These are phyloP conservation scores for Pseudozyma hubeiensis DNA, from an alignment of 1,284 basidiomycete genomes.

Conservation along the genomic window DNA sequence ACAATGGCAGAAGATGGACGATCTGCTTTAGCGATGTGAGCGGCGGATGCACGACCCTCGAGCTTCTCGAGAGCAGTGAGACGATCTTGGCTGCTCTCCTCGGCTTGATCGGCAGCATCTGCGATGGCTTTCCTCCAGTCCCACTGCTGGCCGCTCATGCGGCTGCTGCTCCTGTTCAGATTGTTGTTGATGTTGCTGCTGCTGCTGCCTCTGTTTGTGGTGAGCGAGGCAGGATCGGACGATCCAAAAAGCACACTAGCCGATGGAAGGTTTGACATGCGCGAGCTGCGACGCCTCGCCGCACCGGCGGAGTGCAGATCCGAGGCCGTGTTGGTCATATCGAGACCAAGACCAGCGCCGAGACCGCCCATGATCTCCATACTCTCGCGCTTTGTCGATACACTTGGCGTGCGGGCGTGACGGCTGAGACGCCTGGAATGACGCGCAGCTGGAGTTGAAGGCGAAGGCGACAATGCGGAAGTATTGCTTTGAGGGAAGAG, in stretches of 20 bases:
- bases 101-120: slow-evolving; percentile 21
- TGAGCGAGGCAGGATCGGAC: slow-evolving; percentile 10
- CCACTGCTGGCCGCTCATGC: slow-evolving; percentile 39
- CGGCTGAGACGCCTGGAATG: slow-evolving; percentile 51
- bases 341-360: slow-evolving; percentile 48
- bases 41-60: slow-evolving; percentile 43
- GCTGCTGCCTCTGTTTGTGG: slow-evolving; percentile 3
- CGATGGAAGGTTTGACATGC: slow-evolving; percentile 52
- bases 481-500: slow-evolving; percentile 11
- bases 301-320: slow-evolving; percentile 21
- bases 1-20: slow-evolving; percentile 8
- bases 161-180: slow-evolving; percentile 8
- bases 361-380: slow-evolving; percentile 66
- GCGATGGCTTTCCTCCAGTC: slow-evolving; percentile 45
- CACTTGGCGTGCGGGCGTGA: slow-evolving; percentile 55
- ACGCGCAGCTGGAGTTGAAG: slow-evolving; percentile 12
- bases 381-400: slow-evolving; percentile 60
- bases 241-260: slow-evolving; percentile 55
- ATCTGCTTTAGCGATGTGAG: slow-evolving; percentile 4
- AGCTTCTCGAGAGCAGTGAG: slow-evolving; percentile 64
- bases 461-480: slow-evolving; percentile 8
- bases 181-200: background rate
- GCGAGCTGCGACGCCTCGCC: slow-evolving; percentile 44
- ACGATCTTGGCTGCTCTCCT: slow-evolving; percentile 43
- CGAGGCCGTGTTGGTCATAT: slow-evolving; percentile 17